Percentiles rank a stretch among this genome's conserved stretches.
phyloP scores from a whole-genome alignment of 148 eudicot genomes.

The Beta vulgaris region DNA sequence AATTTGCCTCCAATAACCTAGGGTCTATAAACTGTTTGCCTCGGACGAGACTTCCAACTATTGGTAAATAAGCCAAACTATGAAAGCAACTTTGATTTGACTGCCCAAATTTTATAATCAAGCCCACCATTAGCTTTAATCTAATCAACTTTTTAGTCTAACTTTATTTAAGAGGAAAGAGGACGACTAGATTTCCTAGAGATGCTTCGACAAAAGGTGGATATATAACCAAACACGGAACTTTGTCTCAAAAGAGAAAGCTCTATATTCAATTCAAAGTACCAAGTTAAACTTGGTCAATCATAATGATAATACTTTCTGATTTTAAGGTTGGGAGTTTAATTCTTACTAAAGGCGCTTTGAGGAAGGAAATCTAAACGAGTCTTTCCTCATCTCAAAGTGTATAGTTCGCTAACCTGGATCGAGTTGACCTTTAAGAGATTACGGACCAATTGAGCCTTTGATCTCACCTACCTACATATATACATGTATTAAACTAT shows the following conservation, averaged over 20 bases:
- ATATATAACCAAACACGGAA: background rate
- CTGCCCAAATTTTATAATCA: background rate
- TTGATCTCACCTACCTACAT: too few species aligned
- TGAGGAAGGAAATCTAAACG: too few species aligned
- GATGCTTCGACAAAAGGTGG: background rate
- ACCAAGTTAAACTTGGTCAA: too few species aligned
- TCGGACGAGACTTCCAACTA: background rate
- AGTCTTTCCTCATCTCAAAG: too few species aligned
- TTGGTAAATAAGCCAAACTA: background rate
- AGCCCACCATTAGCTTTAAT: background rate
- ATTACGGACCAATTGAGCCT: too few species aligned
- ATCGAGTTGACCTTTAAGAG: too few species aligned
- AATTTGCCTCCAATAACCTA: too few species aligned
- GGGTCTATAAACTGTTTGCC: background rate
- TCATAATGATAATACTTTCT: too few species aligned
- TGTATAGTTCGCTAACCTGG: too few species aligned
- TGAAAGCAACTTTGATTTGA: background rate
- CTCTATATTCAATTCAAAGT: background rate
- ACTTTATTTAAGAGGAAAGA: background rate
- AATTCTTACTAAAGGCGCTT: too few species aligned
- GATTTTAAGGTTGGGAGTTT: too few species aligned
- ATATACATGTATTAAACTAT: too few species aligned
- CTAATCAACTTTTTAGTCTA: background rate
- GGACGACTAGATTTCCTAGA: background rate
- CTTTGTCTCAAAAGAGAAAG: background rate